A percentile compares a stretch with the other conserved stretches of the same genome.
phyloP scores from a whole-genome alignment of 2,329 filamentous ascomycete species.

The Epichloe brachyelytri region DNA sequence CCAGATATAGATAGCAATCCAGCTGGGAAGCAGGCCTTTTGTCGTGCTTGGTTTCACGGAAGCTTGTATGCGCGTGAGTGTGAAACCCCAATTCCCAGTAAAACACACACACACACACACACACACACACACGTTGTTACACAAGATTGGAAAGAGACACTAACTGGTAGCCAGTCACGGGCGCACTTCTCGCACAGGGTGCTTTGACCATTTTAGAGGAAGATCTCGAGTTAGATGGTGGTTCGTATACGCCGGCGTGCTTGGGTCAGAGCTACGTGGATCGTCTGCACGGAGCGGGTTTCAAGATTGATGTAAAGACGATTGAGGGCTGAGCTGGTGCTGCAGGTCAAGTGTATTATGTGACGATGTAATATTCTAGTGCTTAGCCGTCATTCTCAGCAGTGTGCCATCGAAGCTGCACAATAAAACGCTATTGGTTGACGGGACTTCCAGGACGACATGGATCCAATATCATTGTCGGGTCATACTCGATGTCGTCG shows the following conservation, averaged over 20 bases:
- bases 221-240: constrained; percentile 46
- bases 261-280: constrained; percentile 56
- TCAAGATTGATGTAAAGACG: constrained; percentile 45
- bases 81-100: neutral
- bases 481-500: too few relatives aligned
- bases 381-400: neutral
- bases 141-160: neutral
- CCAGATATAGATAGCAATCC: constrained; percentile 36
- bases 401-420: too few relatives aligned
- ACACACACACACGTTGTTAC: neutral
- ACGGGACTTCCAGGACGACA: too few relatives aligned
- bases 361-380: neutral
- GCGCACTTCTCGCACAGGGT: constrained; percentile 47
- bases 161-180: constrained; percentile 41
- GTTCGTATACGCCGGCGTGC: constrained; percentile 59
- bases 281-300: constrained; percentile 44
- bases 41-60: constrained; percentile 42
- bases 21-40: constrained; percentile 36
- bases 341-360: neutral
- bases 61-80: constrained; percentile 52
- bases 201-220: constrained; percentile 54
- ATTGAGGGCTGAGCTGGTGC: constrained; percentile 12
- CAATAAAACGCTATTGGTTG: too few relatives aligned
- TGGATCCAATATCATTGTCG: too few relatives aligned
- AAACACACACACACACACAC: neutral